Evolutionary conservation across 768 basidiomycete species (phyloP).

Genomic region (Krasilnikovozyma curviuscula): DNA sequence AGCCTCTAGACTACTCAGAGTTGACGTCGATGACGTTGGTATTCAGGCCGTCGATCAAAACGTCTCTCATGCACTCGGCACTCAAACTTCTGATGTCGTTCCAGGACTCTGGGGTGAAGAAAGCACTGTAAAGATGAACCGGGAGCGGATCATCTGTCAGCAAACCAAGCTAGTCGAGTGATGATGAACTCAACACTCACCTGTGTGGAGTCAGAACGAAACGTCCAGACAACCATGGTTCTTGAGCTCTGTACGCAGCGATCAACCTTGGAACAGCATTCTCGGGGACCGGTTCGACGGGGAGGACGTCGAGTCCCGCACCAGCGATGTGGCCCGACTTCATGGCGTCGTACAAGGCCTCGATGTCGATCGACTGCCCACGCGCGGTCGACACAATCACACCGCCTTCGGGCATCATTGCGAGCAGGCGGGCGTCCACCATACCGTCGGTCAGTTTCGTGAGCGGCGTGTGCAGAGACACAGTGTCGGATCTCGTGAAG

Average conservation of each 20-base stretch:
- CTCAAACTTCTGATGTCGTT: slow-evolving; percentile 15
- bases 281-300: slow-evolving; percentile 14
- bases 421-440: slow-evolving; percentile 10
- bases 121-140: slow-evolving; percentile 16
- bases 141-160: slow-evolving; percentile 10
- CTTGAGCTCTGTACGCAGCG: slow-evolving; percentile 13
- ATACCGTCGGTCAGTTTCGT: slow-evolving; percentile 11
- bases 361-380: slow-evolving; percentile 33
- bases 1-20: too few species aligned
- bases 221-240: slow-evolving; percentile 13
- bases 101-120: slow-evolving; percentile 10
- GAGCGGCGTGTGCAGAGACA: slow-evolving; percentile 15
- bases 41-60: too few species aligned
- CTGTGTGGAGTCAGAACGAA: background rate
- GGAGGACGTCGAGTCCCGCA: slow-evolving; percentile 42
- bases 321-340: slow-evolving; percentile 35
- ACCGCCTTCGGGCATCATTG: slow-evolving; percentile 3
- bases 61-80: too few species aligned
- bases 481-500: slow-evolving; percentile 7
- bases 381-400: slow-evolving; percentile 15
- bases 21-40: too few species aligned
- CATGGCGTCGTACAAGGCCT: slow-evolving; percentile 35
- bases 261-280: slow-evolving; percentile 12
- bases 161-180: background rate
- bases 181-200: background rate